Percentiles rank a stretch among this genome's conserved stretches.
Evolutionary conservation across 352 stramenopile genomes (phyloP).

Genomic region (Globisporangium iwayamae): DNA sequence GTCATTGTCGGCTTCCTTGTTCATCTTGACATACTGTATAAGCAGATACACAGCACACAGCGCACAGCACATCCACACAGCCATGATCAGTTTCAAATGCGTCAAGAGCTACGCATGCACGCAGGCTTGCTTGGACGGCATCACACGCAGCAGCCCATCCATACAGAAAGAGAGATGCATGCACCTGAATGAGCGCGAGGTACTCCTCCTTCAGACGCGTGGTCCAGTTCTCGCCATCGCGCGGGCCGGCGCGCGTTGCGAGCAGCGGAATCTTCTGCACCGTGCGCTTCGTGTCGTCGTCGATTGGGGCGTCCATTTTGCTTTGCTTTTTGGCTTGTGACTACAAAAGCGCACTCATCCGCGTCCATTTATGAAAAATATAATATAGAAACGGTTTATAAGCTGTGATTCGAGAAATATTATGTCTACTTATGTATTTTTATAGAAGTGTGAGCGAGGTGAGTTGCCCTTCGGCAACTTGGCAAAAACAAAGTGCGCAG

Average conservation of each 20-base stretch:
- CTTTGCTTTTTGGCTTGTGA: background rate
- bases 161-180: background rate
- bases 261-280: constrained; percentile 86
- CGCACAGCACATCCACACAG: background rate
- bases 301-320: constrained; percentile 67
- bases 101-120: background rate
- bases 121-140: background rate
- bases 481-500: too few species aligned
- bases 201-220: constrained; percentile 87
- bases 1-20: constrained; percentile 88
- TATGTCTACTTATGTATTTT: too few species aligned
- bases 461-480: too few species aligned
- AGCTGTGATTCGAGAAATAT: too few species aligned
- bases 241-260: constrained; percentile 67
- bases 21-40: constrained; percentile 81
- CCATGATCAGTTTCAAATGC: background rate
- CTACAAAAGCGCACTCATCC: too few species aligned
- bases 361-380: too few species aligned
- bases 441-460: too few species aligned
- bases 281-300: constrained; percentile 75
- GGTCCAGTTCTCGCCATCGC: constrained; percentile 78
- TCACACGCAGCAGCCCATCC: background rate
- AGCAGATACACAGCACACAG: background rate
- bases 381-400: too few species aligned
- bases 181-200: constrained; percentile 74